phyloP scores from a whole-genome alignment of 176 grass and related monocot genomes.

The Aegilops umbellulata region DNA sequence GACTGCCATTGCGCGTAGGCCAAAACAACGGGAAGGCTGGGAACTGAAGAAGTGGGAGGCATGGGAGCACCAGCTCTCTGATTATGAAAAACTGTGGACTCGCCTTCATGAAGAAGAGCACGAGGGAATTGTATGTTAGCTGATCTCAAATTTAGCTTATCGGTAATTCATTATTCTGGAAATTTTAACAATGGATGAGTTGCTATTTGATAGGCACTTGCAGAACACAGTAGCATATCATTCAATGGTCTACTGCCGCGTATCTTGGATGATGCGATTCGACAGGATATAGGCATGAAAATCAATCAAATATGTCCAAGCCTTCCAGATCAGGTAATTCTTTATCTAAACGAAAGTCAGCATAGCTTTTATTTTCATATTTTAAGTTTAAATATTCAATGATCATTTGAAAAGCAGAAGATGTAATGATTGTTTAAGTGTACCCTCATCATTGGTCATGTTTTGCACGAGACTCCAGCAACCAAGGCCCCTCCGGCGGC shows the following conservation, averaged over 20 bases:
- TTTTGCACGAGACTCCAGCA: background rate
- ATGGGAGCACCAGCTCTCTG: background rate
- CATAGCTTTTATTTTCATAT: background rate
- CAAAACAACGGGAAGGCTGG: background rate
- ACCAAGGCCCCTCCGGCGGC: background rate
- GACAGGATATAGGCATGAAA: background rate
- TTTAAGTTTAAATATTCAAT: background rate
- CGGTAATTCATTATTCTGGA: background rate
- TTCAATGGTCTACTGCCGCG: background rate
- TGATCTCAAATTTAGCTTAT: background rate
- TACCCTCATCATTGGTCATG: background rate
- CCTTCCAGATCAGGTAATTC: background rate
- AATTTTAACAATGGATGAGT: background rate
- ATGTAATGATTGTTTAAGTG: background rate
- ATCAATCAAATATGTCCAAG: background rate
- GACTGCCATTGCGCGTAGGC: background rate
- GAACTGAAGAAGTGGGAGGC: conserved; percentile 17
- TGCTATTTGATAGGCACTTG: background rate
- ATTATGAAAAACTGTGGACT: background rate
- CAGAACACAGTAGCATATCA: background rate
- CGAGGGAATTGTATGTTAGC: background rate
- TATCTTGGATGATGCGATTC: background rate
- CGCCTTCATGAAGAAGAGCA: background rate
- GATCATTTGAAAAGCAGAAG: background rate
- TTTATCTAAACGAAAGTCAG: background rate